Base-by-base conservation (phyloP, 305 asterid species). In the Ajuga reptans region DNA sequence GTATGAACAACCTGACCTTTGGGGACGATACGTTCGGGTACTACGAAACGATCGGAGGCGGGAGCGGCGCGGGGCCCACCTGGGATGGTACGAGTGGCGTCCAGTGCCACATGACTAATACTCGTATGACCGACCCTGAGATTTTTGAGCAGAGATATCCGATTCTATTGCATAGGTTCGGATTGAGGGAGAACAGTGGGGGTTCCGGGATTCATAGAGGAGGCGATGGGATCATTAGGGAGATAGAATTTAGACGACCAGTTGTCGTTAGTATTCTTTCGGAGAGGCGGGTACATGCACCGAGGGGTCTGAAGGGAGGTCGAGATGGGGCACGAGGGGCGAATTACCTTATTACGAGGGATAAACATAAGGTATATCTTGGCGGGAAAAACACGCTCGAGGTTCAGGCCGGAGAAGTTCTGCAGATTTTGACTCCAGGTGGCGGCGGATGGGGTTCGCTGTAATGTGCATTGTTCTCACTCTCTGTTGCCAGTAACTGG, bases 91-190 rank as follows among this genome's bases (percentile, higher is more conserved):
- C 97, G 3, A 86, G 97, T 63, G 98, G 96, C 37, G 96, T 92
- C 77, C 98, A 92, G 79, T 90, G 98, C 84, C 98, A 92, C 82
- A 92, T 92, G 98, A 92, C 98, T 3, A 92, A 92, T 64, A 92
- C 98, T 14, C 93, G 98, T 9, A 92, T 92, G 95, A 92, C 98
- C 2, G 98, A 92, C 74, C 98, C 98, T 0, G 98, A 92, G 85
- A 92, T 92, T 17, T 90, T 90, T 60, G 98, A 93, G 85, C 97
- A 93, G 83, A 84, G 98, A 43, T 93, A 93, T 80, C 98, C 98
- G 0, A 96, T 93, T 79, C 4, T 93, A 9, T 72, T 93, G 42
- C 97, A 81, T 60, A 82, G 78, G 74, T 93, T 90, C 12, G 98
- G 94, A 47, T 73, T 92, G 49, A 79, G 98, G 77, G 88, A 88